phyloP scores from a whole-genome alignment of 768 basidiomycete species.

The Termitomyces titanicus region DNA sequence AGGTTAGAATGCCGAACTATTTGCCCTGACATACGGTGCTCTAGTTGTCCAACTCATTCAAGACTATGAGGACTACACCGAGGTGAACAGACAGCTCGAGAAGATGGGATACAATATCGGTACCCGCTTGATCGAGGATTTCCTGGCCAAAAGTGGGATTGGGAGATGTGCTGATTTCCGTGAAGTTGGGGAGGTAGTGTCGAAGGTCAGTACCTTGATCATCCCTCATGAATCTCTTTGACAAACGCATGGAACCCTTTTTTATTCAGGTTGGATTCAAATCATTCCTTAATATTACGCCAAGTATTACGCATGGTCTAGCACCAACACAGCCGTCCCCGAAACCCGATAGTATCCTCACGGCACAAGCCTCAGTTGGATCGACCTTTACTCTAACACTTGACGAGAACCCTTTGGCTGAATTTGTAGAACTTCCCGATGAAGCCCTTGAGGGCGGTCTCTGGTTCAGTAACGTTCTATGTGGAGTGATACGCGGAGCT shows the following conservation, averaged over 20 bases:
- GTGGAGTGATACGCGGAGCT: slow-evolving; percentile 89
- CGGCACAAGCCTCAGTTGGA: slow-evolving; percentile 42
- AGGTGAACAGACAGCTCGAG: slow-evolving; percentile 95
- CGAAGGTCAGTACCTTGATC: slow-evolving; percentile 60
- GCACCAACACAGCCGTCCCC: slow-evolving; percentile 49
- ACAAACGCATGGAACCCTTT: not conserved
- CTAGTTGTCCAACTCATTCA: slow-evolving; percentile 98
- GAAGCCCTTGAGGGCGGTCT: slow-evolving; percentile 90
- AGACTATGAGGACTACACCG: slow-evolving; percentile 96
- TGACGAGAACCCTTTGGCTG: slow-evolving; percentile 95
- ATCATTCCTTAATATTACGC: slow-evolving; percentile 91
- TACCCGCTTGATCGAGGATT: slow-evolving; percentile 93
- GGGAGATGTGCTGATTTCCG: slow-evolving; percentile 92
- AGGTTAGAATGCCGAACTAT: slow-evolving; percentile 91
- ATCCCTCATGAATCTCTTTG: not conserved
- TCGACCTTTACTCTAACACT: slow-evolving; percentile 79
- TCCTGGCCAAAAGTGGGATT: slow-evolving; percentile 87
- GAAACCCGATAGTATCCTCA: slow-evolving; percentile 37
- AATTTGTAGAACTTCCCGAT: slow-evolving; percentile 95
- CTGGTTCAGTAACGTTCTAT: slow-evolving; percentile 96
- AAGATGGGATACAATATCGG: slow-evolving; percentile 99
- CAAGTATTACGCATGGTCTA: slow-evolving; percentile 68
- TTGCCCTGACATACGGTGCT: slow-evolving; percentile 95
- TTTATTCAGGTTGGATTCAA: slow-evolving; percentile 88
- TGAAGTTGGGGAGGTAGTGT: slow-evolving; percentile 92